These are phyloP conservation scores for Fusarium solani-melongenae DNA, from an alignment of 2,329 filamentous ascomycete species.

Conservation along the genomic window DNA sequence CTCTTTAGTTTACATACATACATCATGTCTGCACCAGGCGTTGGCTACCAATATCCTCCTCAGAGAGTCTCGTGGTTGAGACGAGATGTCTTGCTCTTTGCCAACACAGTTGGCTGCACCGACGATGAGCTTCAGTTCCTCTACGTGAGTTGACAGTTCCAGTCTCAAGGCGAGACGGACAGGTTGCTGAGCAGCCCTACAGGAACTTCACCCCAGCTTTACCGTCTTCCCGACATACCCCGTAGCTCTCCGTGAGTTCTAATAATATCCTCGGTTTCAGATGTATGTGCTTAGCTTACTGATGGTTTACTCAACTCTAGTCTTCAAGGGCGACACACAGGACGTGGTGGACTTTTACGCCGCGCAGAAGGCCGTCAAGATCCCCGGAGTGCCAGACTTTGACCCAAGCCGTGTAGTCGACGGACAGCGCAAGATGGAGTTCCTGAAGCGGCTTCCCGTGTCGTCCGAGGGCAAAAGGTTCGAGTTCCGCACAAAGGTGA, in stretches of 20 bases:
- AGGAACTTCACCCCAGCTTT: constrained; percentile 91
- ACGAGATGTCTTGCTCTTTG: constrained; percentile 90
- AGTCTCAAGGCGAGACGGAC: neutral
- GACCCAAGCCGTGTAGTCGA: constrained; percentile 81
- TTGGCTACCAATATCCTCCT: constrained; percentile 83
- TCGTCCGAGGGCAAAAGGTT: constrained; percentile 78
- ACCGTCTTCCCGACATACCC: constrained; percentile 90
- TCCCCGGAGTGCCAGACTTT: constrained; percentile 81
- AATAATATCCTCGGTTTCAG: neutral
- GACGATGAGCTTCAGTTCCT: constrained; percentile 93
- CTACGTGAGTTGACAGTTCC: constrained; percentile 69
- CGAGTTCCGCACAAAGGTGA: constrained; percentile 79
- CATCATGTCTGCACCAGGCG: constrained; percentile 62
- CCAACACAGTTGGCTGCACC: constrained; percentile 86
- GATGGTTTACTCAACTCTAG: neutral
- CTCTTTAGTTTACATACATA: neutral
- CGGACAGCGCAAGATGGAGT: constrained; percentile 82
- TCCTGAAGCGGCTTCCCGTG: constrained; percentile 80
- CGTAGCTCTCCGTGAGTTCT: constrained; percentile 75
- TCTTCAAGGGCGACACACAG: neutral
- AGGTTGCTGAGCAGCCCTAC: constrained; percentile 14
- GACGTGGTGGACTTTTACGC: constrained; percentile 71
- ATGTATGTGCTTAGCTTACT: constrained; percentile 63
- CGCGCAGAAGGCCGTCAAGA: constrained; percentile 71
- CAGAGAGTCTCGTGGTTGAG: constrained; percentile 85